A percentile compares a stretch with the other conserved stretches of the same genome.
These are phyloP conservation scores for Primulina eburnea DNA, from an alignment of 257 asterid species.

Conservation along the genomic window DNA sequence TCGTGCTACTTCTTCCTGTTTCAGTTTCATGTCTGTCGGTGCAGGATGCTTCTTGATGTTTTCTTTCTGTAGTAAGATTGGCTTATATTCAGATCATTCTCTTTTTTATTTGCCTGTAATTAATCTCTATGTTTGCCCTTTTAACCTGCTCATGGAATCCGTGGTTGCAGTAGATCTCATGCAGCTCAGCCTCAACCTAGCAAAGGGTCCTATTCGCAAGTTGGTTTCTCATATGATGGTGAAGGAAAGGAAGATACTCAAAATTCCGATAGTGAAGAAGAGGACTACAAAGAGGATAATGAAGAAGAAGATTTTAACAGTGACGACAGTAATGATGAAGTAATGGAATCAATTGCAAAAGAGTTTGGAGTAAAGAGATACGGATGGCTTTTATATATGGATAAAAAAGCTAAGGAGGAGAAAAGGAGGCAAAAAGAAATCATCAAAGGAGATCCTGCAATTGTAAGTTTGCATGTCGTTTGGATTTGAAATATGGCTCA, in stretches of 20 bases:
- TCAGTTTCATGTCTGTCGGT: constrained; percentile 1
- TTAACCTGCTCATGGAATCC: constrained; percentile 23
- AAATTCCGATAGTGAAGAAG: constrained; percentile 76
- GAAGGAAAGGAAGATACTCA: constrained; percentile 62
- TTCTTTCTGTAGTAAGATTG: background rate
- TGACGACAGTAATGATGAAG: constrained; percentile 92
- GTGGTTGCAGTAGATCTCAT: constrained; percentile 46
- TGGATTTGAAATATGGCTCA: constrained; percentile 8
- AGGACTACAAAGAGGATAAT: constrained; percentile 77
- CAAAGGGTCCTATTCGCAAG: constrained; percentile 96
- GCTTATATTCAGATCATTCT: background rate
- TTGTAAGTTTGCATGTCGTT: constrained; percentile 50
- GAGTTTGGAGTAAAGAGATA: constrained; percentile 94
- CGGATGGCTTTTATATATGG: constrained; percentile 98
- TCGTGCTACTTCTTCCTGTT: background rate
- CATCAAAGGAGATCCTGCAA: constrained; percentile 94
- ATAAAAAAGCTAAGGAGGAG: constrained; percentile 96
- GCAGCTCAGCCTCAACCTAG: constrained; percentile 56
- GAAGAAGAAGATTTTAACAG: constrained; percentile 88
- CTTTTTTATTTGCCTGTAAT: background rate
- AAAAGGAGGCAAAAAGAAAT: constrained; percentile 91
- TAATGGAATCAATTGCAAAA: constrained; percentile 92
- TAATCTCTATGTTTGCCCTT: background rate
- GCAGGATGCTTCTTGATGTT: background rate
- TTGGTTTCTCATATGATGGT: constrained; percentile 92